Evolutionary conservation across 257 asterid species (phyloP).

Genomic region (Ilex aquifolium): DNA sequence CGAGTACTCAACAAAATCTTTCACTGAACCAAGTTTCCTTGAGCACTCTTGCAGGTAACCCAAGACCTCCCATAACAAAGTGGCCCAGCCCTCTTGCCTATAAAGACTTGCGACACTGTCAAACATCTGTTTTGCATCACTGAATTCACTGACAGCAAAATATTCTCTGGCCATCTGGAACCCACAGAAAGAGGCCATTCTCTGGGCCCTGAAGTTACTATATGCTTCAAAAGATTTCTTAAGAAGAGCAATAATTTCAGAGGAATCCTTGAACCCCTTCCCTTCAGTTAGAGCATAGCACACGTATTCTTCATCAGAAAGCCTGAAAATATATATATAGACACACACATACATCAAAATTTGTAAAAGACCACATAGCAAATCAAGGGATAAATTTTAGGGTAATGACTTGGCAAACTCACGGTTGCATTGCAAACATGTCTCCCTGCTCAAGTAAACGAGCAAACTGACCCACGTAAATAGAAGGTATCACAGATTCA

Average conservation of each 20-base stretch:
- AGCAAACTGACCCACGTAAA: conserved; percentile 86
- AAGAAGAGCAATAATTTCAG: conserved; percentile 83
- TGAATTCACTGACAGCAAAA: conserved; percentile 46
- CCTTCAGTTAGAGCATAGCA: conserved; percentile 75
- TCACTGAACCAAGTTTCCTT: conserved; percentile 51
- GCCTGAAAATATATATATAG: conserved; percentile 41
- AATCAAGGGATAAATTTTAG: conserved; percentile 5
- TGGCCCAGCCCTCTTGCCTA: conserved; percentile 90
- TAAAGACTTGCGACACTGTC: conserved; percentile 74
- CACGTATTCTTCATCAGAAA: conserved; percentile 68
- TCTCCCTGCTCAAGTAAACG: conserved; percentile 75
- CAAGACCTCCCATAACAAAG: conserved; percentile 81
- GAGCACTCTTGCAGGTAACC: conserved; percentile 95
- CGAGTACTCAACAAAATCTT: conserved; percentile 89
- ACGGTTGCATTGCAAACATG: conserved; percentile 56
- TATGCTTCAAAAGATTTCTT: conserved; percentile 78
- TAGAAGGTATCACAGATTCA: conserved; percentile 76
- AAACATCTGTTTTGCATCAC: conserved; percentile 65
- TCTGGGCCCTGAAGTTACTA: conserved; percentile 52
- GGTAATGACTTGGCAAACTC: conserved; percentile 36
- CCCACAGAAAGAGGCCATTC: conserved; percentile 87
- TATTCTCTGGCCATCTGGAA: conserved; percentile 84
- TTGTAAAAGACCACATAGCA: neutral
- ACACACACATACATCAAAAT: neutral
- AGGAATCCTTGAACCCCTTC: conserved; percentile 69